Base-by-base conservation (phyloP, 768 basidiomycete genomes). In the Sarcodon aspratus region DNA sequence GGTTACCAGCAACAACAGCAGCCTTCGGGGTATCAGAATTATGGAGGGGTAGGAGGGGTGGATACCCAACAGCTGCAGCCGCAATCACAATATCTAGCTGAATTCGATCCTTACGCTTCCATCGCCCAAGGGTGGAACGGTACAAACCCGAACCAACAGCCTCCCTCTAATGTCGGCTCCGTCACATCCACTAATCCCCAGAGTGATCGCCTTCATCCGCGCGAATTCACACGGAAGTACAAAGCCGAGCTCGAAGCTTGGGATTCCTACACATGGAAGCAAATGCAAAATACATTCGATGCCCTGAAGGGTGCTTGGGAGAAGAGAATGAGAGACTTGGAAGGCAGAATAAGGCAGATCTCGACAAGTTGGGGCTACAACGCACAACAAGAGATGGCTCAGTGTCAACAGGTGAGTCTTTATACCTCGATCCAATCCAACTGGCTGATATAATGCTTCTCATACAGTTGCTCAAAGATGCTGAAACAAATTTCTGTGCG, bases 211-310 rank as follows among this genome's bases (percentile, higher is more conserved):
- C 69, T 66, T 21, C 87, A 90, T 55, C 87, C 87, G 0, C 76
- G 83, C 36, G 76, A 85, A 42, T 76, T 71, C 53, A 77, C 89
- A 48, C 78, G 77, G 42, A 62, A 63, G 3, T 75, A 87, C 61
- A 88, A 87, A 54, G 58, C 67, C 0, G 77, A 79, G 59, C 69
- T 90, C 27, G 87, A 87, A 54, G 66, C 73, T 7, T 88, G 85
- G 85, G 81, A 87, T 55, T 35, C 63, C 7, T 76, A 74, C 49
- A 65, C 80, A 10, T 88, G 85, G 85, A 86, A 80, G 61, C 82
- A 85, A 64, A 57, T 61, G 35, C 61, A 85, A 31, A 64, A 63
- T 50, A 57, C 74, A 0, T 84, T 87, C 50, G 82, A 88, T 47
- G 66, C 67, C 9, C 71, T 90, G 54, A 82, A 80, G 63, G 62